Conservation (phyloP, 805 yeast species). For the Barnettozyma vustinii region DNA sequence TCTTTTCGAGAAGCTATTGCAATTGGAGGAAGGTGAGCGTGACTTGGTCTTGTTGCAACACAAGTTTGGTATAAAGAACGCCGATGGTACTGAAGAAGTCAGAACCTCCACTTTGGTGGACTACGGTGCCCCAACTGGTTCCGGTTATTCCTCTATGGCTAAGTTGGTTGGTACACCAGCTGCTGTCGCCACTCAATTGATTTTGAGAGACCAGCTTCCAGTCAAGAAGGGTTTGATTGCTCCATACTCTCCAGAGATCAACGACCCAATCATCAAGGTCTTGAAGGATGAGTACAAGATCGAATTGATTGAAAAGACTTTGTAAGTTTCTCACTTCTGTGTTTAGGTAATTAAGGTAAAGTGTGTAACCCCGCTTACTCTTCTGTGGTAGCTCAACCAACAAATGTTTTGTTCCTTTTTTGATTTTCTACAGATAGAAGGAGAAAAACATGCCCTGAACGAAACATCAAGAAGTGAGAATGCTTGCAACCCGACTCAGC, state of each 20-base stretch:
- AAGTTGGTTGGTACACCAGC: constrained; percentile 97
- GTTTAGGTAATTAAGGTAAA: not conserved
- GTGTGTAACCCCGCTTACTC: not conserved
- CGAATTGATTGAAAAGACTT: constrained; percentile 81
- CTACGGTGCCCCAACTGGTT: constrained; percentile 76
- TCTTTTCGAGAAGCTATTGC: constrained; percentile 91
- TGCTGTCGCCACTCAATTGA: constrained; percentile 88
- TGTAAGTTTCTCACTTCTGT: constrained; percentile 8
- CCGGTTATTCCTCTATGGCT: constrained; percentile 97
- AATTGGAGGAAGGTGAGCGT: constrained; percentile 91
- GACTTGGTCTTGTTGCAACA: constrained; percentile 94
- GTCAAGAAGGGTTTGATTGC: constrained; percentile 82
- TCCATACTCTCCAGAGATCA: constrained; percentile 87
- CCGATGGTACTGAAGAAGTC: constrained; percentile 82
- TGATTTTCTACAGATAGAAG: not conserved
- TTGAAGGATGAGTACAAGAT: constrained; percentile 88
- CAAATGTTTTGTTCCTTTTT: too few relatives aligned
- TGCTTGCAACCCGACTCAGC: not conserved
- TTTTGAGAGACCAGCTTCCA: constrained; percentile 68
- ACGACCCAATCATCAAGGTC: constrained; percentile 85
- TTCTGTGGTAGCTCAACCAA: too few relatives aligned
- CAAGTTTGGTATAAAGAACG: constrained; percentile 96
- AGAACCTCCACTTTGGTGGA: constrained; percentile 95
- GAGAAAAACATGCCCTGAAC: not conserved
- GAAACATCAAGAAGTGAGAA: not conserved